These are phyloP conservation scores for Amanita pallidorosea DNA, from an alignment of 768 basidiomycete genomes.

Conservation along the genomic window DNA sequence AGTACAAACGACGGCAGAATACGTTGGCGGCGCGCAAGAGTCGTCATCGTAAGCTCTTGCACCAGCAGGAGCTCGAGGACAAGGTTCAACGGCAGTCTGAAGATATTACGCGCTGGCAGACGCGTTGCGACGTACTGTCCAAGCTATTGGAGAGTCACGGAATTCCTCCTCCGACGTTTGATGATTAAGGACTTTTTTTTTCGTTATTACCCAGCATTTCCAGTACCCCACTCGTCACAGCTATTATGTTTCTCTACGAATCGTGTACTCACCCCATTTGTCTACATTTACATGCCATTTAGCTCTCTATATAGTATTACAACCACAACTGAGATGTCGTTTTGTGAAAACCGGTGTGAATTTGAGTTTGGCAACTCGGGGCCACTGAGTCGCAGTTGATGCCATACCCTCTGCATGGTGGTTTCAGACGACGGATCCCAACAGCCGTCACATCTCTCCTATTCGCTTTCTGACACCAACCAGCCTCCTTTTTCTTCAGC, in stretches of 20 bases:
- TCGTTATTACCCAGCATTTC: background rate
- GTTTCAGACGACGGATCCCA: too few species aligned
- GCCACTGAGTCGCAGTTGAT: too few species aligned
- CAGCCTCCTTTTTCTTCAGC: too few species aligned
- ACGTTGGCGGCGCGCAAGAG: constrained; percentile 71
- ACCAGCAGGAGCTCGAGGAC: constrained; percentile 52
- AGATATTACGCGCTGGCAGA: constrained; percentile 17
- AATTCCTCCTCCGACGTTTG: background rate
- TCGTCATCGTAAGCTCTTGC: constrained; percentile 63
- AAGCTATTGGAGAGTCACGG: constrained; percentile 1
- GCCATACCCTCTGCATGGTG: too few species aligned
- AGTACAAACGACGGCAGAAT: constrained; percentile 70
- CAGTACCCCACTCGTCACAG: background rate
- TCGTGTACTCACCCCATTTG: background rate
- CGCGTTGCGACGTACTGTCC: constrained; percentile 17
- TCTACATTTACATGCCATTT: background rate
- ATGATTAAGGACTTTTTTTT: background rate
- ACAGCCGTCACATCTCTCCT: too few species aligned
- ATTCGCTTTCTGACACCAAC: too few species aligned
- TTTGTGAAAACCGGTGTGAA: too few species aligned
- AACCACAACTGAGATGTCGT: background rate
- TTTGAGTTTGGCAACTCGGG: too few species aligned
- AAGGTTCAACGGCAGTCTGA: constrained; percentile 29
- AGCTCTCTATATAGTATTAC: background rate
- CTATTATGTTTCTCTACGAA: background rate